Evolutionary conservation across 2,329 filamentous ascomycete genomes (phyloP).

Genomic region (Ophiocordyceps camponoti-saundersi): DNA sequence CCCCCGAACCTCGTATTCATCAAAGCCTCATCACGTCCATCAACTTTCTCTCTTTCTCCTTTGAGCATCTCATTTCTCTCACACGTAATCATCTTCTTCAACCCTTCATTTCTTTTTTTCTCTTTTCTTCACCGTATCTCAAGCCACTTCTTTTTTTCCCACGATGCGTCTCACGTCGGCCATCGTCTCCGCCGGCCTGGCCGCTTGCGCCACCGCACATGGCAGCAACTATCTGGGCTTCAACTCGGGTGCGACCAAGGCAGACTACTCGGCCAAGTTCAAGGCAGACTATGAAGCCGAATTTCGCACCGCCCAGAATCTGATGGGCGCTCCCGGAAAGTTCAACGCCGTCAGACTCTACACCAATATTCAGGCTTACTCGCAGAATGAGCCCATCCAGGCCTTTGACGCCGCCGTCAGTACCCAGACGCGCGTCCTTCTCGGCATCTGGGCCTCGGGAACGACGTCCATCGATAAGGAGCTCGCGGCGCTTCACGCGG

Average conservation of each 20-base stretch:
- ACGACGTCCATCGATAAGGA: slow-evolving; percentile 38
- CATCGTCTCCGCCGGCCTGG: slow-evolving; percentile 21
- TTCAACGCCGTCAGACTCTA: slow-evolving; percentile 47
- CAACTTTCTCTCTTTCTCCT: neutral
- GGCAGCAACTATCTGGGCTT: slow-evolving; percentile 33
- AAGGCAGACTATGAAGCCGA: slow-evolving; percentile 29
- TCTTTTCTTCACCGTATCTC: neutral
- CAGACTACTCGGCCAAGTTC: slow-evolving; percentile 33
- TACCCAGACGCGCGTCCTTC: slow-evolving; percentile 44
- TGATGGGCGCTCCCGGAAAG: slow-evolving; percentile 25
- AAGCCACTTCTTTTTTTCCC: neutral
- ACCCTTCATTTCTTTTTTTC: neutral
- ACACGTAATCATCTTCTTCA: too few relatives aligned
- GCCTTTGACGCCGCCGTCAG: slow-evolving; percentile 57
- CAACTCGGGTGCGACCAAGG: slow-evolving; percentile 30
- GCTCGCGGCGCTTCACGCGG: slow-evolving; percentile 41
- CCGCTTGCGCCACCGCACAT: slow-evolving; percentile 18
- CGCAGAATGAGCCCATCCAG: slow-evolving; percentile 61
- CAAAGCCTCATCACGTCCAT: neutral
- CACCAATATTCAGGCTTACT: slow-evolving; percentile 48
- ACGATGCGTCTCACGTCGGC: slow-evolving; percentile 23
- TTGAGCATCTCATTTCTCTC: neutral
- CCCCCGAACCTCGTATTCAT: neutral
- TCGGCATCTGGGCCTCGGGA: slow-evolving; percentile 47
- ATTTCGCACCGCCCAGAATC: slow-evolving; percentile 22